Conservation (phyloP, 176 grass and related monocot species). For the Echinochloa phyllopogon region DNA sequence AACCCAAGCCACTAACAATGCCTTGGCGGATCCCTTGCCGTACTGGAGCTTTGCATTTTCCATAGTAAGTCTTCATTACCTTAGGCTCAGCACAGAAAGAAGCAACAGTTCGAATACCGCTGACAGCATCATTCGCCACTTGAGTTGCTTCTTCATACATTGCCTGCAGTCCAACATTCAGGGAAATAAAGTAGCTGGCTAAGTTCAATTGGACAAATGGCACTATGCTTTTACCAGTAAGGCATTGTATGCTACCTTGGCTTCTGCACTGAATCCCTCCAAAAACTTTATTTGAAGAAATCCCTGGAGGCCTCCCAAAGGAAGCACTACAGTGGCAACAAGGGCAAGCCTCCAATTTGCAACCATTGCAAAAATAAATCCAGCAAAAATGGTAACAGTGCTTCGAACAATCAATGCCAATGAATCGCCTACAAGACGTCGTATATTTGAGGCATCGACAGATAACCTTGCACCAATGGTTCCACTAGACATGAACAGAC, state of each 20-base stretch:
- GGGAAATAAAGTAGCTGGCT: background rate
- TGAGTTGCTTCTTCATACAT: constrained; percentile 73
- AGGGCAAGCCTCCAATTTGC: constrained; percentile 39
- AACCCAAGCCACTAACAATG: constrained; percentile 54
- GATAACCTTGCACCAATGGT: constrained; percentile 23
- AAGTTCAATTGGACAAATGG: background rate
- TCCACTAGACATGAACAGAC: background rate
- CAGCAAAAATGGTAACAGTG: constrained; percentile 26
- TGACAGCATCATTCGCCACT: constrained; percentile 59
- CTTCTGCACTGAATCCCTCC: constrained; percentile 61
- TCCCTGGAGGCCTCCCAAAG: constrained; percentile 33
- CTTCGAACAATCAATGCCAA: constrained; percentile 26
- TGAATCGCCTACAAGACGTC: constrained; percentile 29
- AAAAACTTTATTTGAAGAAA: constrained; percentile 62
- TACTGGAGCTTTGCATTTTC: constrained; percentile 53
- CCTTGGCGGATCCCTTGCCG: constrained; percentile 58
- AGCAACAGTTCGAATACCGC: constrained; percentile 61
- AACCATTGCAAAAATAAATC: constrained; percentile 28
- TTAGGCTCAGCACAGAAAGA: constrained; percentile 57
- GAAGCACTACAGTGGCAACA: constrained; percentile 29
- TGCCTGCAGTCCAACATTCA: constrained; percentile 34
- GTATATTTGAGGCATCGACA: constrained; percentile 34
- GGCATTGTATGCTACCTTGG: constrained; percentile 50
- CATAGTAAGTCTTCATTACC: constrained; percentile 57
- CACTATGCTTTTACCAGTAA: background rate